Conservation (phyloP, 257 asterid species). For the Scutellaria barbata region DNA sequence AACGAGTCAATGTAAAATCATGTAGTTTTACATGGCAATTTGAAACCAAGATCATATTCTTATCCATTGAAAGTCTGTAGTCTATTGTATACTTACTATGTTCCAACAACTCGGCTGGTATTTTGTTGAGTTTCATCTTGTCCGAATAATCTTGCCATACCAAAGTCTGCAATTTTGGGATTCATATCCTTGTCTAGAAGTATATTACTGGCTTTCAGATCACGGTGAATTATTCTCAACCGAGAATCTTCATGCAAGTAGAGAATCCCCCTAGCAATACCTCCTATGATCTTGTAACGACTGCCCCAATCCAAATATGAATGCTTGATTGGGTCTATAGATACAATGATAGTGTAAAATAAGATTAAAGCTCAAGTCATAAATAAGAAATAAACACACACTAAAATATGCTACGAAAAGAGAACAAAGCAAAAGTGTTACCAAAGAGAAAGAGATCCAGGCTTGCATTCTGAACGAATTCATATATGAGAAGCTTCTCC, state of each 20-base stretch:
- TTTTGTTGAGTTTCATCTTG: slow-evolving; percentile 44
- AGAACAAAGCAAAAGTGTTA: background rate
- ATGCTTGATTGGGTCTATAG: background rate
- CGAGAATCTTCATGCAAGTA: slow-evolving; percentile 34
- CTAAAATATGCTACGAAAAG: background rate
- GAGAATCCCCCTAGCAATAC: slow-evolving; percentile 27
- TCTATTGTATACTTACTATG: slow-evolving; percentile 44
- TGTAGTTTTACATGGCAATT: slow-evolving; percentile 46
- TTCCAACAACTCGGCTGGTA: slow-evolving; percentile 52
- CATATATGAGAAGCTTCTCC: slow-evolving; percentile 38
- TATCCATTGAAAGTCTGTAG: background rate
- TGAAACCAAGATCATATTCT: background rate
- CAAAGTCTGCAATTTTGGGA: slow-evolving; percentile 40
- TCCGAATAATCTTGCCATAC: slow-evolving; percentile 42
- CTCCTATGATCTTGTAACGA: slow-evolving; percentile 32
- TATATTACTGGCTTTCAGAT: slow-evolving; percentile 28
- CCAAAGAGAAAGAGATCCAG: slow-evolving; percentile 29
- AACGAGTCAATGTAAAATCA: background rate
- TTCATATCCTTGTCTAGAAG: slow-evolving; percentile 24
- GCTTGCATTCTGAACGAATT: slow-evolving; percentile 37
- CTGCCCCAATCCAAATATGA: slow-evolving; percentile 25
- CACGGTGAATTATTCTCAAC: slow-evolving; percentile 29
- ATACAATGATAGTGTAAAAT: background rate
- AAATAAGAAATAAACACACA: no score
- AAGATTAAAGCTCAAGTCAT: background rate